phyloP scores from a whole-genome alignment of 371 early-diverging fungal genomes.

The Saksenaea vasiformis region DNA sequence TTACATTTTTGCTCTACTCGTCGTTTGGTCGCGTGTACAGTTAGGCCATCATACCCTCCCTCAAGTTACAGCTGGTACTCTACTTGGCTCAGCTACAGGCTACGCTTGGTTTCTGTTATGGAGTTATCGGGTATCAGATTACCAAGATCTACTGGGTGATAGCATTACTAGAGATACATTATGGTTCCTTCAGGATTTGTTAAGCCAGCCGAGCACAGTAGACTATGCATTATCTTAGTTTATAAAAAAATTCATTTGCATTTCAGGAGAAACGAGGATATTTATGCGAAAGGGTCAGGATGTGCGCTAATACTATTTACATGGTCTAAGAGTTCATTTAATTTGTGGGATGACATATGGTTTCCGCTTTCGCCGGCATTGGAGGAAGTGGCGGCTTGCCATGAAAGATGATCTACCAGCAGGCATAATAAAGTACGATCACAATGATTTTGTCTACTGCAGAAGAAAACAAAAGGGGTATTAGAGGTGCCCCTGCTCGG shows the following conservation, averaged over 20 bases:
- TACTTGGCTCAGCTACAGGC: constrained; percentile 39
- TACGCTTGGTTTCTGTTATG: constrained; percentile 40
- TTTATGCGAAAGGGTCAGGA: too few species aligned
- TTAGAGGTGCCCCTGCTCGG: too few species aligned
- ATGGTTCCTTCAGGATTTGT: not conserved
- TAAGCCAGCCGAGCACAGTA: not conserved
- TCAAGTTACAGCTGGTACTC: constrained; percentile 53
- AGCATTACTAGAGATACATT: not conserved
- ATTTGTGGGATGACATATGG: not conserved
- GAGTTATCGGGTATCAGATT: constrained; percentile 16
- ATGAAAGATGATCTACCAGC: too few species aligned
- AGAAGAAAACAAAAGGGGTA: too few species aligned
- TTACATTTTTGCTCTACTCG: constrained; percentile 41
- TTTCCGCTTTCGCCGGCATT: too few species aligned
- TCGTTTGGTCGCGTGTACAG: constrained; percentile 58
- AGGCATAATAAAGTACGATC: too few species aligned
- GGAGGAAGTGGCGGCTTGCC: too few species aligned
- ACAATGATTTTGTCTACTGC: too few species aligned
- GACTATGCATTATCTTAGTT: not conserved
- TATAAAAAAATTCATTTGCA: not conserved
- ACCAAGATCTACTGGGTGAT: not conserved
- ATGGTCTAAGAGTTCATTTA: not conserved
- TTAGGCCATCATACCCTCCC: constrained; percentile 52
- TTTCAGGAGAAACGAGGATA: not conserved
- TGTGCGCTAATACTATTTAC: not conserved